Evolutionary conservation across 768 basidiomycete genomes (phyloP), one percentile per base, ranked within the genome.

Genomic region (Hygrocybe coccinea): DNA sequence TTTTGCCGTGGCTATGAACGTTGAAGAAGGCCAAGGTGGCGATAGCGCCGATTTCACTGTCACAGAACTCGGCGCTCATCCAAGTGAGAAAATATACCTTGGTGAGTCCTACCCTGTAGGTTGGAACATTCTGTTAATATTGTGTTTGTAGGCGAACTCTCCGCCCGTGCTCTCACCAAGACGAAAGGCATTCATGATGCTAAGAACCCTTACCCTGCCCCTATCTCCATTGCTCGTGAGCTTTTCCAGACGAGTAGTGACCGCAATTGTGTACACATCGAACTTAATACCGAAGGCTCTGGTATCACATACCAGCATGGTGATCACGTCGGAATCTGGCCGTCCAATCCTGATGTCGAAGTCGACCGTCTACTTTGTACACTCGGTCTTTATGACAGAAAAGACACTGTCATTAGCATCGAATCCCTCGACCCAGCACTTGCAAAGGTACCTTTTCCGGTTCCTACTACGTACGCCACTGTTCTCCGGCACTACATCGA

Each of bases 251-350:
- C 73, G n/a, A 74, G 74, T 38, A 77, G 76, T 6, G 87, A 88
- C 59, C 83, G 97, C 45, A 97, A 95, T 70, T 98, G 97, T 66
- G 86, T 97, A 17, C 94, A 97, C 66, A 77, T 95, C 65, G 97
- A 98, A 67, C 86, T 99, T 64, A 85, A 85, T 72, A 93, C 90
- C 29, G 91, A 95, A 72, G 91, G 91, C 15, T 94, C 94, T 41
- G 95, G 95, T 37, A 91, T 98, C 65, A 91, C 87, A n/a, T 99
- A 99, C 71, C 95, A 98, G 69, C 94, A 97, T 57, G 97, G 97
- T 52, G 97, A 99, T 69, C 97, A 99, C 66, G 86, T 97, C 60
- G 97, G 93, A 56, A 82, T 99, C 52, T 99, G 95, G 95, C 95
- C 97, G 11, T 84, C 85, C 55, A 99, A 99, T 73, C 83, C 95